Percentiles rank a stretch among this genome's conserved stretches.
Evolutionary conservation across 768 basidiomycete genomes (phyloP).

Genomic region (Dentipellis sp.): DNA sequence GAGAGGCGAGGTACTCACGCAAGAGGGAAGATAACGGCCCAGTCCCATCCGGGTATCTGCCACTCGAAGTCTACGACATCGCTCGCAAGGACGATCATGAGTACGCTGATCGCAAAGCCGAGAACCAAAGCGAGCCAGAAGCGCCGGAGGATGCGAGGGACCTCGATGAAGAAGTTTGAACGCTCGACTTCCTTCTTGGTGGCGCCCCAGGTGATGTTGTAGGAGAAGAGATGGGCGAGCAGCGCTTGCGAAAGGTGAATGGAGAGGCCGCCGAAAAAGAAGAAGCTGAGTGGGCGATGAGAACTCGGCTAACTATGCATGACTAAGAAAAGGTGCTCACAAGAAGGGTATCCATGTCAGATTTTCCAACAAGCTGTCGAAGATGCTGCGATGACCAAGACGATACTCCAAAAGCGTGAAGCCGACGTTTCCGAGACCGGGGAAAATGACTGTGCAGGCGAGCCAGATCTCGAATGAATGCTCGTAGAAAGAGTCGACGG

Average conservation of each 20-base stretch:
- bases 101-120: slow-evolving; percentile 39
- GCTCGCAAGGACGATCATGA: slow-evolving; percentile 49
- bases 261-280: slow-evolving; percentile 50
- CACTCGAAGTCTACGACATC: slow-evolving; percentile 52
- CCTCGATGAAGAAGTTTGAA: slow-evolving; percentile 87
- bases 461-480: slow-evolving; percentile 70
- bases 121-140: slow-evolving; percentile 61
- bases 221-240: slow-evolving; percentile 47
- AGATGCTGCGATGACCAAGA: slow-evolving; percentile 44
- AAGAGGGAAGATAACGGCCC: slow-evolving; percentile 73
- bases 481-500: slow-evolving; percentile 64
- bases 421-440: slow-evolving; percentile 57
- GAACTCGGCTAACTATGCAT: slow-evolving; percentile 30
- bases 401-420: slow-evolving; percentile 65
- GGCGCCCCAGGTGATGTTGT: slow-evolving; percentile 48
- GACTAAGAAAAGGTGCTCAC: slow-evolving; percentile 63
- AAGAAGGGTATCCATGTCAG: slow-evolving; percentile 67
- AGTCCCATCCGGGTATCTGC: slow-evolving; percentile 49
- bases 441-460: slow-evolving; percentile 62
- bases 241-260: slow-evolving; percentile 46
- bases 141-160: slow-evolving; percentile 74
- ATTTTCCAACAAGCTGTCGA: slow-evolving; percentile 47
- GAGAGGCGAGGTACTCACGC: slow-evolving; percentile 33
- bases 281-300: slow-evolving; percentile 24
- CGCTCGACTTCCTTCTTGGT: slow-evolving; percentile 79